Percentiles rank a stretch among this genome's conserved stretches.
Evolutionary conservation across 2,329 filamentous ascomycete species (phyloP).

Genomic region (Lomentospora prolificans): DNA sequence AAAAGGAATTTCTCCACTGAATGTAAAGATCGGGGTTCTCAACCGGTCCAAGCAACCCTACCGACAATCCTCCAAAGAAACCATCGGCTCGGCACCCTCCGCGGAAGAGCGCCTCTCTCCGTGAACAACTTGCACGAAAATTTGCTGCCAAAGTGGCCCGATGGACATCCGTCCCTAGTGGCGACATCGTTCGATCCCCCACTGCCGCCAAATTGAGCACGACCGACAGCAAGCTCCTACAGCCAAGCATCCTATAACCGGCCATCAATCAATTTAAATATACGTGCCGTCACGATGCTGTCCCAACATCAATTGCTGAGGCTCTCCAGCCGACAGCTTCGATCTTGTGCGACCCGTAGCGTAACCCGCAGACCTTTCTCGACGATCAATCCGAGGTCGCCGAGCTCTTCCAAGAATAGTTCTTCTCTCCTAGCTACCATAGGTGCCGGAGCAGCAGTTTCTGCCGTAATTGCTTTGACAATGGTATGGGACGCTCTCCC

Average conservation of each 20-base stretch:
- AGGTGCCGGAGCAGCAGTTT: neutral
- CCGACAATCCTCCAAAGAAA: too few species aligned
- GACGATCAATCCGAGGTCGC: slow-evolving; percentile 1
- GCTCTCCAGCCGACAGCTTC: neutral
- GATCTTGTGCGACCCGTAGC: neutral
- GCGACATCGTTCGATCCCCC: neutral
- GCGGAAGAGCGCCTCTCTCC: neutral
- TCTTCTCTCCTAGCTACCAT: neutral
- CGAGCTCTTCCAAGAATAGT: neutral
- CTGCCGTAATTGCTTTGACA: slow-evolving; percentile 1
- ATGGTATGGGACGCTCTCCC: neutral
- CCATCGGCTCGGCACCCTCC: neutral
- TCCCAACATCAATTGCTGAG: neutral
- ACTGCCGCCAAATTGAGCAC: neutral
- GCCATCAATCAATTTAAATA: neutral
- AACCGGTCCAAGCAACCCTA: neutral
- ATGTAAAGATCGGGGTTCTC: too few species aligned
- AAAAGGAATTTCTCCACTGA: neutral
- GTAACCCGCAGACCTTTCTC: slow-evolving; percentile 2
- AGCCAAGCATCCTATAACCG: neutral
- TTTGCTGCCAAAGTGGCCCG: slow-evolving; percentile 1
- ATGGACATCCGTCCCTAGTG: neutral
- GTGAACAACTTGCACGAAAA: neutral
- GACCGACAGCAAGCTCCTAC: neutral
- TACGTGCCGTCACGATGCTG: neutral